Evolutionary conservation across 352 stramenopile species (phyloP), one percentile per base, ranked within the genome.

Genomic region (Phytophthora hibernalis): DNA sequence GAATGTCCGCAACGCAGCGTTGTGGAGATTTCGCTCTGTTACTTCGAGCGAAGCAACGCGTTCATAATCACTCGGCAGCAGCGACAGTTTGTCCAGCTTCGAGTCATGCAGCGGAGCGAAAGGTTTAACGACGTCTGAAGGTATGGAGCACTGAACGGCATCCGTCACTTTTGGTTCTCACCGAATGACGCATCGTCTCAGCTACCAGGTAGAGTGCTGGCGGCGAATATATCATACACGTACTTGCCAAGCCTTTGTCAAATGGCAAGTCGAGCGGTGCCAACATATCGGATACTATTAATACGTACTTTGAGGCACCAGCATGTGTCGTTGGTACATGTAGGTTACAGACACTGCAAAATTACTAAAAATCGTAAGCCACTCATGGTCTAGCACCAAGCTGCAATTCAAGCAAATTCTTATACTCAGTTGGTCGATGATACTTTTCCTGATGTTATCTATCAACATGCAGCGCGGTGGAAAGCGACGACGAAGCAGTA

Each of bases 11-110:
- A 53, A n/a, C 43, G 49, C 30, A n/a, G 16, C 9, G 6, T 16
- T 16, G 40, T 49, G 30, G 26, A 45, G 24, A n/a, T 54, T 54
- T 57, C 28, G 40, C 54, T 54, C 45, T 49, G 52, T 62, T 72
- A 68, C 58, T 68, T 52, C 37, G 30, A 55, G 24, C 13, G 26
- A 44, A 60, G 40, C 43, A 67, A 61, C 59, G 49, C 31, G 4
- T 15, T 3, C 47, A 65, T 45, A 57, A 63, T 63, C 55, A 15
- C 21, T 11, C 18, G 26, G 52, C 7, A 30, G 26, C 24, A 28
- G 26, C 15, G 7, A 18, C 21, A 30, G 20, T 52, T 16, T 10
- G 18, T 49, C 38, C 59, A 54, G 38, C 30, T n/a, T 38, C 11
- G 33, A 38, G 31, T 13, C 31, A n/a, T n/a, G n/a, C n/a, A 37